phyloP scores from a whole-genome alignment of 352 stramenopile genomes.

The Pythium folliculosum region DNA sequence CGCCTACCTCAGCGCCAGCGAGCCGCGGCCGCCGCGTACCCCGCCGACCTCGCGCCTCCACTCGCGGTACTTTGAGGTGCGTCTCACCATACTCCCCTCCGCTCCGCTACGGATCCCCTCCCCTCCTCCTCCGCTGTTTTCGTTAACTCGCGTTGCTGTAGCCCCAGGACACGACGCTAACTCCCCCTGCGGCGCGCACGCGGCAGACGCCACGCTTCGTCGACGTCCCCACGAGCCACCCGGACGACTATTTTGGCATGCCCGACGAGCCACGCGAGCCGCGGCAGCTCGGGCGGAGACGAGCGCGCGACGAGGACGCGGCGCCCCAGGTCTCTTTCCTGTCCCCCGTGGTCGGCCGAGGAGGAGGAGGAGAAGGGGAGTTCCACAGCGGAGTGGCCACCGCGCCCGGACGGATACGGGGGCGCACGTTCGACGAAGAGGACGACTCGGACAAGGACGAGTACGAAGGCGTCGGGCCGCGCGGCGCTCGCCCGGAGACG shows the following conservation, averaged over 20 bases:
- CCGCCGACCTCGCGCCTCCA: slow-evolving; percentile 20
- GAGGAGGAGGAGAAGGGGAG: too few relatives aligned
- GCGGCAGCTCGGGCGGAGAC: not conserved
- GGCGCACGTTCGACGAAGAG: not conserved
- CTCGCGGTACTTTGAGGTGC: slow-evolving; percentile 24
- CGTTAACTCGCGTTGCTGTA: not conserved
- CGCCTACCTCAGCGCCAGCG: slow-evolving; percentile 25
- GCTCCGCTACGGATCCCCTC: too few relatives aligned
- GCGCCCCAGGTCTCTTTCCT: slow-evolving; percentile 15
- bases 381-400: too few relatives aligned
- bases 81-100: not conserved
- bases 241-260: slow-evolving; percentile 1
- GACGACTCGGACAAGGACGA: not conserved
- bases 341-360: slow-evolving; percentile 11
- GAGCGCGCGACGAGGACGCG: not conserved
- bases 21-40: slow-evolving; percentile 24
- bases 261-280: not conserved
- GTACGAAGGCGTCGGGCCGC: not conserved
- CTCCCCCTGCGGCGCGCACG: not conserved
- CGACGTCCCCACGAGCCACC: slow-evolving; percentile 1
- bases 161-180: not conserved
- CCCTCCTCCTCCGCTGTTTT: not conserved
- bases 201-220: slow-evolving; percentile 7
- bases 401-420: not conserved
- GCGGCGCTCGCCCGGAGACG: not conserved